Conservation (phyloP, 257 asterid genomes). For the Verbena officinalis region DNA sequence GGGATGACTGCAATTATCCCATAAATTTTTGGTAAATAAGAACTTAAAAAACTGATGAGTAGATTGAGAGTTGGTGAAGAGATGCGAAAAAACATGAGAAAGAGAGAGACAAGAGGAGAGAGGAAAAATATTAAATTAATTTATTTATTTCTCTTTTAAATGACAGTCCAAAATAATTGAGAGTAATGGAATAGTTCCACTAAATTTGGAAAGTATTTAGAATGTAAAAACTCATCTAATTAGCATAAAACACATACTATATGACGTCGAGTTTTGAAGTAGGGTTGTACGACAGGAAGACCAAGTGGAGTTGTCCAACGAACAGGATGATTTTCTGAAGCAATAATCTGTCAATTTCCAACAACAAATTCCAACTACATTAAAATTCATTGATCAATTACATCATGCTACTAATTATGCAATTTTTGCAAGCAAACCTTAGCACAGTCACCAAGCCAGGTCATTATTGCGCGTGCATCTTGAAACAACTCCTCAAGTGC, state of each 20-base stretch:
- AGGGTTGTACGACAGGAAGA: conserved; percentile 96
- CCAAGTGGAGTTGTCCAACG: conserved; percentile 97
- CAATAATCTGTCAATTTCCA: conserved; percentile 65
- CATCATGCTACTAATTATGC: neutral
- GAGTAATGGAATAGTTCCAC: neutral
- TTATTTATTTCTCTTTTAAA: no score
- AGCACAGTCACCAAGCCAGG: conserved; percentile 98
- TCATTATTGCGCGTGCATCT: conserved; percentile 96
- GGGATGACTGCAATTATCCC: no score
- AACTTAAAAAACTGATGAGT: no score
- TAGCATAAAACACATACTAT: conserved; percentile 55
- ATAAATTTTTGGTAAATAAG: no score
- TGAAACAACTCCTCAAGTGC: conserved; percentile 91
- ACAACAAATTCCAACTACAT: conserved; percentile 24
- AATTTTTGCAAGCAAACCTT: conserved; percentile 57
- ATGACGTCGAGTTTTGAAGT: conserved; percentile 76
- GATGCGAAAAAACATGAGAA: no score
- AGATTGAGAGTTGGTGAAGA: no score
- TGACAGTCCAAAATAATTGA: no score
- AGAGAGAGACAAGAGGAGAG: no score
- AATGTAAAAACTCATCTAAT: neutral
- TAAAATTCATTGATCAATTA: conserved; percentile 12
- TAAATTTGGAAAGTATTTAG: conserved; percentile 16
- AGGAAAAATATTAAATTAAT: no score
- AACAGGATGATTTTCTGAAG: conserved; percentile 85